phyloP scores from a whole-genome alignment of 148 eudicot genomes.

The Dysphania ambrosioides region DNA sequence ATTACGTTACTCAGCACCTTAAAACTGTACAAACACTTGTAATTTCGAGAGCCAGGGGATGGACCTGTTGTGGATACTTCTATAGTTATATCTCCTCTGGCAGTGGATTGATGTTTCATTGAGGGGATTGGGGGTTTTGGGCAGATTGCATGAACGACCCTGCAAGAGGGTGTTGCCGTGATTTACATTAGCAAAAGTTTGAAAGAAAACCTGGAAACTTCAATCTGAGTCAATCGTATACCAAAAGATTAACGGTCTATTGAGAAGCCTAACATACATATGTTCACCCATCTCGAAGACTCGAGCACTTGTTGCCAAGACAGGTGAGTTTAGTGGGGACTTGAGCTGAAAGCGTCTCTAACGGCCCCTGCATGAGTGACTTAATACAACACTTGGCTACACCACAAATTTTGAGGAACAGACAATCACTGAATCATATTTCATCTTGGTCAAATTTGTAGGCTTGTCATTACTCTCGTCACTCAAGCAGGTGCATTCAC shows the following conservation, averaged over 20 bases:
- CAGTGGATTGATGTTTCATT: neutral
- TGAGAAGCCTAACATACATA: neutral
- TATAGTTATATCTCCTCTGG: neutral
- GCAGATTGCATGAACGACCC: too few relatives aligned
- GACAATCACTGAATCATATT: neutral
- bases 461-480: conserved; percentile 24
- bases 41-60: neutral
- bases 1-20: neutral
- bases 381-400: neutral
- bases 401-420: neutral
- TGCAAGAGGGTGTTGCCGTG: neutral
- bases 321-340: neutral
- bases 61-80: neutral
- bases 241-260: neutral
- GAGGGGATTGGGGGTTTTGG: neutral
- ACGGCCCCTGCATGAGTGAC: neutral
- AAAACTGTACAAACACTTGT: neutral
- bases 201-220: neutral
- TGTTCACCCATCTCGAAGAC: neutral
- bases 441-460: conserved; percentile 1
- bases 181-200: neutral
- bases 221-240: neutral
- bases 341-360: neutral
- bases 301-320: neutral
- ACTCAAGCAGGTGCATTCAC: conserved; percentile 44